Evolutionary conservation across 2,329 filamentous ascomycete genomes (phyloP).

Genomic region (Apiospora koreana): DNA sequence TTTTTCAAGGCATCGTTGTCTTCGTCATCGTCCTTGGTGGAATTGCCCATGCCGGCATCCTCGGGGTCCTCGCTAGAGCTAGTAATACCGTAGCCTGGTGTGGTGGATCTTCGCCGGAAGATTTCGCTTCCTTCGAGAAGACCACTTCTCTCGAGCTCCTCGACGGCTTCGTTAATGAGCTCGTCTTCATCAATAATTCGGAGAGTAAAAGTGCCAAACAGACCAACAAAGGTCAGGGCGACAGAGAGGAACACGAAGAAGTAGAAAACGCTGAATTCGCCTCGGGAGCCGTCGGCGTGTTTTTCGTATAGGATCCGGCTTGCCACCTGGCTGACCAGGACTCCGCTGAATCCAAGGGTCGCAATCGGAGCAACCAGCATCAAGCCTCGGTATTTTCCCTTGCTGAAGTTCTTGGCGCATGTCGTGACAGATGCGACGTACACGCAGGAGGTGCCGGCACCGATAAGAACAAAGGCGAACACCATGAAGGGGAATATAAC

Average conservation of each 20-base stretch:
- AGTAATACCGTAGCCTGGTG: constrained; percentile 64
- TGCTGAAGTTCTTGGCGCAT: constrained; percentile 96
- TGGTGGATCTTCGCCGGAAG: constrained; percentile 58
- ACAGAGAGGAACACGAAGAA: constrained; percentile 86
- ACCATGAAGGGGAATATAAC: constrained; percentile 85
- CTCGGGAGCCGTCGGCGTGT: constrained; percentile 60
- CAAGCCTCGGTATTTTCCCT: constrained; percentile 82
- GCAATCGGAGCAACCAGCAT: constrained; percentile 91
- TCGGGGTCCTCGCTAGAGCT: constrained; percentile 44
- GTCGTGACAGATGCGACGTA: constrained; percentile 92
- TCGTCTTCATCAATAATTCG: constrained; percentile 81
- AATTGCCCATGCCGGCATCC: constrained; percentile 41
- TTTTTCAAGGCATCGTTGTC: constrained; percentile 61
- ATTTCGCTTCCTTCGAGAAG: constrained; percentile 75
- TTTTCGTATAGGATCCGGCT: constrained; percentile 75
- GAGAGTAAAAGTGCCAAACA: constrained; percentile 73
- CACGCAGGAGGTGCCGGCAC: constrained; percentile 82
- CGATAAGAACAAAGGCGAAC: constrained; percentile 78
- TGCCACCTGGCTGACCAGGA: constrained; percentile 92
- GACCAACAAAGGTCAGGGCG: constrained; percentile 69
- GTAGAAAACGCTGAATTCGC: constrained; percentile 73
- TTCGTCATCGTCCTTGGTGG: constrained; percentile 39
- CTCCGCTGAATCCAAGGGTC: constrained; percentile 87
- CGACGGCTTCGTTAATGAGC: constrained; percentile 85
- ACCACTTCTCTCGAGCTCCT: constrained; percentile 88